Conservation (phyloP, 106 monocot genomes). For the Dioscorea dumetorum region DNA sequence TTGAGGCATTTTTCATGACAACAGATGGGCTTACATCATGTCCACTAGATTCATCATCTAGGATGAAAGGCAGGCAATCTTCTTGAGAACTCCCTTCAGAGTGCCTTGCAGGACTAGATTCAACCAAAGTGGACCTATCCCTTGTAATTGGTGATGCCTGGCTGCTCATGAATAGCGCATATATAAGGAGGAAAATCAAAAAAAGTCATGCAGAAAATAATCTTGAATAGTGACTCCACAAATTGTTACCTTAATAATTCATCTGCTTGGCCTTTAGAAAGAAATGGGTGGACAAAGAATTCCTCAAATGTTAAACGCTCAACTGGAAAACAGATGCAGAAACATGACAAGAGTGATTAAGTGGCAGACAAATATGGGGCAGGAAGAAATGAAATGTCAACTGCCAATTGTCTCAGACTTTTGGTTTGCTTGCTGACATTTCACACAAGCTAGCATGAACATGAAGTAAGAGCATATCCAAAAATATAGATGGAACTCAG, state of each 20-base stretch:
- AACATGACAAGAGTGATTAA: too few species aligned
- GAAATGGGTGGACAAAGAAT: constrained; percentile 90
- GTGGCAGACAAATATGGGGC: too few species aligned
- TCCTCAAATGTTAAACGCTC: constrained; percentile 89
- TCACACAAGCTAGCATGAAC: too few species aligned
- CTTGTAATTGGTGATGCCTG: constrained; percentile 26
- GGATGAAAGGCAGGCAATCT: constrained; percentile 73
- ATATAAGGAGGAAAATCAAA: background rate
- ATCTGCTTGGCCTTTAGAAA: constrained; percentile 24
- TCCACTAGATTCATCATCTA: constrained; percentile 46
- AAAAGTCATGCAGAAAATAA: too few species aligned
- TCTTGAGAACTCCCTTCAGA: constrained; percentile 51
- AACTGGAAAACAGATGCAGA: constrained; percentile 34
- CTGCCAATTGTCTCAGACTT: too few species aligned
- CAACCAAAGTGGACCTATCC: constrained; percentile 24
- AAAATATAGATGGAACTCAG: too few species aligned
- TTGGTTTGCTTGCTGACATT: too few species aligned
- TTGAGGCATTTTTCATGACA: constrained; percentile 14
- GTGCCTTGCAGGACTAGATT: constrained; percentile 18
- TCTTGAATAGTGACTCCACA: too few species aligned
- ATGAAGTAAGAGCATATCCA: too few species aligned
- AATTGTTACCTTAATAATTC: constrained; percentile 48
- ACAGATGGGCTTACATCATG: constrained; percentile 24
- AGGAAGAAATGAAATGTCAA: too few species aligned
- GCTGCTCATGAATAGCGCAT: constrained; percentile 12